Percentiles rank a stretch among this genome's conserved stretches.
phyloP scores from a whole-genome alignment of 2,329 filamentous ascomycete species.

The Microascus cirrosus region DNA sequence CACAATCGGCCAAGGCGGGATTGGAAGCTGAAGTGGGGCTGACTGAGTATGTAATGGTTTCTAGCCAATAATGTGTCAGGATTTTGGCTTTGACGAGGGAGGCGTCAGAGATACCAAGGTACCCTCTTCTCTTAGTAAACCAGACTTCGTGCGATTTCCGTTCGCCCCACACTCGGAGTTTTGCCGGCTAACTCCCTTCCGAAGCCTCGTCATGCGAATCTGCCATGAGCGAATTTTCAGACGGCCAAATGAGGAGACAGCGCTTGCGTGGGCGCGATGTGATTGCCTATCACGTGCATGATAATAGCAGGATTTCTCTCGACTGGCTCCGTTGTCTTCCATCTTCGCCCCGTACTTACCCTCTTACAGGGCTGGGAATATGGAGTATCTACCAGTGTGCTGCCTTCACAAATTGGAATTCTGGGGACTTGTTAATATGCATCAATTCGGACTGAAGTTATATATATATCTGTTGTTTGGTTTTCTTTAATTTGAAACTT shows the following conservation, averaged over 20 bases:
- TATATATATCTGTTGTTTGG: too few species aligned
- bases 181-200: background rate
- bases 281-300: background rate
- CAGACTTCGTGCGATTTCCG: background rate
- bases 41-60: background rate
- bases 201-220: background rate
- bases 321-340: background rate
- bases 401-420: too few species aligned
- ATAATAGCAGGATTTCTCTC: background rate
- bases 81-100: background rate
- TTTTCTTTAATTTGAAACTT: too few species aligned
- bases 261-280: background rate
- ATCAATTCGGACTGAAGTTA: too few species aligned
- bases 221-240: too few species aligned
- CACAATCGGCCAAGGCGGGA: background rate
- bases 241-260: background rate
- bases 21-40: background rate
- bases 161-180: background rate
- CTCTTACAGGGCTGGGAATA: conserved; percentile 35
- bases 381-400: conserved; percentile 54
- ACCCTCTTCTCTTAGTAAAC: background rate
- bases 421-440: too few species aligned
- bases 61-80: background rate
- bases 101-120: background rate
- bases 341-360: background rate